Evolutionary conservation across 2,329 filamentous ascomycete genomes (phyloP), one percentile per base, ranked within the genome.

Genomic region (Ophiostoma ulmi): DNA sequence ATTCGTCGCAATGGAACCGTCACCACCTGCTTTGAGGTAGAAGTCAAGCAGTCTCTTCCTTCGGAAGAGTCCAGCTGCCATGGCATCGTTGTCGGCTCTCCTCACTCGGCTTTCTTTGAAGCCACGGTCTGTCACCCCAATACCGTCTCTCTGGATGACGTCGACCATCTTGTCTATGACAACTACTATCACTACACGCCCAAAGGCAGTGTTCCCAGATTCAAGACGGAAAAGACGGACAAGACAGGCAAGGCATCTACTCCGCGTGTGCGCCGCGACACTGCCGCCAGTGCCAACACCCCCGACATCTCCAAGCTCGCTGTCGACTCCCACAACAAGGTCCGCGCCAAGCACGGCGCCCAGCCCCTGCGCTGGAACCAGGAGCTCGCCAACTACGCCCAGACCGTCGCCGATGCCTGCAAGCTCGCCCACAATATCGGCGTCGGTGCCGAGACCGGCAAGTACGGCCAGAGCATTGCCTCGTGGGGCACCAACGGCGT

Each of bases 311-410:
- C 58, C 58, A 3, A 63, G 26, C 14, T 63, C 11, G 58, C 26
- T n/a, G 26, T 63, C 26, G 26, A 35, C 14, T 11, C 58, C 58
- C 58, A 63, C 26, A 63, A 63, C 26, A 31, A 26, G 26, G 26
- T 63, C 58, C 58, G 58, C 13, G 58, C 58, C 26, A 63, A 63
- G 26, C 58, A 63, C 58, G 26, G 58, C 13, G 58, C 26, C 58
- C 58, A 5, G 4, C 58, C 58, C 13, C 58, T 63, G 26, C 58
- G 58, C 58, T 63, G 58, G 58, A 63, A 35, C 58, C 26, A 17
- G 58, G 58, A 63, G 4, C 58, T 63, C 4, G 58, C 58, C 4
- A 17, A 17, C 26, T 63, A 31, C 26, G 58, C 58, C 26, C 58
- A 63, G 58, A 8, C 58, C 13, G 26, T 35, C 3, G 58, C 58